These are phyloP conservation scores for Xanthoceras sorbifolium DNA, from an alignment of 345 rosid species.

Conservation along the genomic window DNA sequence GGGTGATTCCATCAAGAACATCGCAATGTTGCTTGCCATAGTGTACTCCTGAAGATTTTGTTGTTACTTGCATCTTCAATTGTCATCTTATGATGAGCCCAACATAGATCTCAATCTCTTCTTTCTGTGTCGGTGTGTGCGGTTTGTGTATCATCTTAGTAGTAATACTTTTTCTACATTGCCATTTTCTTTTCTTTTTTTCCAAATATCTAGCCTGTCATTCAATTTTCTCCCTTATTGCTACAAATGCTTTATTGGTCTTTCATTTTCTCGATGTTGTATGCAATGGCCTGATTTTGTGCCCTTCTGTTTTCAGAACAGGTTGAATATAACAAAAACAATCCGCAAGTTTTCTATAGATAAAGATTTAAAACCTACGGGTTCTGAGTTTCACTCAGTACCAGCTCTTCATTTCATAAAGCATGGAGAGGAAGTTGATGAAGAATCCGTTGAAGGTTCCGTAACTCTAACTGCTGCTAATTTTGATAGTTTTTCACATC, in stretches of 20 bases:
- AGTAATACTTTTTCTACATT: background rate
- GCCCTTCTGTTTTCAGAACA: conserved; percentile 70
- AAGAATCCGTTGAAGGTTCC: conserved; percentile 67
- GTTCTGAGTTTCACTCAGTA: conserved; percentile 83
- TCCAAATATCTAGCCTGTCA: background rate
- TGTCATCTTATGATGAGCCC: background rate
- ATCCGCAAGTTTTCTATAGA: conserved; percentile 89
- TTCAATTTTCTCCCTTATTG: background rate
- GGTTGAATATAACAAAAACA: conserved; percentile 95
- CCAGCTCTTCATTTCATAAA: conserved; percentile 53
- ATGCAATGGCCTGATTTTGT: conserved; percentile 30
- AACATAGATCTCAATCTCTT: background rate
- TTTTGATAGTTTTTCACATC: conserved; percentile 72
- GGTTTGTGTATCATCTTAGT: background rate
- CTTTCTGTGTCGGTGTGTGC: background rate
- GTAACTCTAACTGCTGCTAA: conserved; percentile 50
- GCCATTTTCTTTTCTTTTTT: background rate
- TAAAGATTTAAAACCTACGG: conserved; percentile 73
- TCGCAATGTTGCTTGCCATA: background rate
- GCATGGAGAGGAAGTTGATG: conserved; percentile 83
- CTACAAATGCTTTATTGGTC: background rate
- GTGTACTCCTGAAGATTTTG: background rate
- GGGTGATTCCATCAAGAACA: background rate
- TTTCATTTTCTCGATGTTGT: conserved; percentile 8
- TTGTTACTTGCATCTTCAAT: background rate